A percentile compares a stretch with the other conserved stretches of the same genome.
phyloP scores from a whole-genome alignment of 2,329 filamentous ascomycete species.

The Talaromyces sp. region DNA sequence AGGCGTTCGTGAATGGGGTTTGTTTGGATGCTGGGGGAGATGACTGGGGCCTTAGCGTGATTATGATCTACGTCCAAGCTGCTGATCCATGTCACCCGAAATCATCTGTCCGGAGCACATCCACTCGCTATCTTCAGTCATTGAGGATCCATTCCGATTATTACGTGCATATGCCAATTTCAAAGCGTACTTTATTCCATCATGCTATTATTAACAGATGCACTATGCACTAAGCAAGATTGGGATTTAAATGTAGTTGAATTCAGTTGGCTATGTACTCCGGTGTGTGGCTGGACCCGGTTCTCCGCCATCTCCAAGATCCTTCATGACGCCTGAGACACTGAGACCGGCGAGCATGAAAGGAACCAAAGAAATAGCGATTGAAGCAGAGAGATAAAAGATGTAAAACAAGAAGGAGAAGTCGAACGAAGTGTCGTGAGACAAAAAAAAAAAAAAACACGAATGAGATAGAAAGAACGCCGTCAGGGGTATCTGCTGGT shows the following conservation, averaged over 20 bases:
- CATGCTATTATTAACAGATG: too few relatives aligned
- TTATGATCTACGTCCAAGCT: slow-evolving; percentile 20
- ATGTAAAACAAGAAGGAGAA: background rate
- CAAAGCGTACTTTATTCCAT: background rate
- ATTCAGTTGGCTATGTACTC: too few relatives aligned
- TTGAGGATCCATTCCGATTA: background rate
- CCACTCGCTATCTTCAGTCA: background rate
- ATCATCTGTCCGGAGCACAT: too few relatives aligned
- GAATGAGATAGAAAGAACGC: slow-evolving; percentile 9
- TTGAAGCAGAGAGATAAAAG: background rate
- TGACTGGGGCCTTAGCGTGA: slow-evolving; percentile 10
- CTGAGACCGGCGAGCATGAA: background rate
- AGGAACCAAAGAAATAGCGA: background rate
- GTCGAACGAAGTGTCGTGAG: background rate
- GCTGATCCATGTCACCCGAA: slow-evolving; percentile 13
- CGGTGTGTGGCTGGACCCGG: background rate
- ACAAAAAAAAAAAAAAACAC: slow-evolving; percentile 7
- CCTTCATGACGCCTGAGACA: background rate
- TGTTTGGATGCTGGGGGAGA: background rate
- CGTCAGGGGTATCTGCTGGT: slow-evolving; percentile 39
- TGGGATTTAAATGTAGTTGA: too few relatives aligned
- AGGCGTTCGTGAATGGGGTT: background rate
- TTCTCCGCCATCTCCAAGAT: background rate
- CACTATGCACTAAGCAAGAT: too few relatives aligned
- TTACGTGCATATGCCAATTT: background rate